Percentiles rank a stretch among this genome's conserved stretches.
Evolutionary conservation across 192 early-diverging fungal genomes (phyloP).

Genomic region (Helicostylum pulchrum): DNA sequence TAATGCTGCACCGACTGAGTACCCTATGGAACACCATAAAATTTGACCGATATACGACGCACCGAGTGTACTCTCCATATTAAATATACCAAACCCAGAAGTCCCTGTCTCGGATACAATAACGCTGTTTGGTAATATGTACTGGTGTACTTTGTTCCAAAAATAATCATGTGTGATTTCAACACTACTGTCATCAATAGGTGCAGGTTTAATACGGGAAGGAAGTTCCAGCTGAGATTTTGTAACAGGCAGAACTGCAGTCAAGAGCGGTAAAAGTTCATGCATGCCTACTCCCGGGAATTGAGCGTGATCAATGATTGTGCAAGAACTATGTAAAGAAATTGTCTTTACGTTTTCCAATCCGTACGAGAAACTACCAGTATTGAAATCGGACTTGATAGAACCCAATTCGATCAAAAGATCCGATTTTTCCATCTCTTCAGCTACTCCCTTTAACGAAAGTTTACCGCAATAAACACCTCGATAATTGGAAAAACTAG

Average conservation of each 20-base stretch:
- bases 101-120: slow-evolving; percentile 49
- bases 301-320: slow-evolving; percentile 30
- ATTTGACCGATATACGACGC: slow-evolving; percentile 41
- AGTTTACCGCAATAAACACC: slow-evolving; percentile 39
- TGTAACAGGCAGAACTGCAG: not conserved
- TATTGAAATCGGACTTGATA: slow-evolving; percentile 47
- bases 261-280: slow-evolving; percentile 28
- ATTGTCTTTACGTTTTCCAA: slow-evolving; percentile 32
- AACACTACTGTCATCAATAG: slow-evolving; percentile 1
- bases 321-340: slow-evolving; percentile 37
- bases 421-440: slow-evolving; percentile 37
- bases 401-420: slow-evolving; percentile 41
- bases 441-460: slow-evolving; percentile 25
- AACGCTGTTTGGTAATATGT: slow-evolving; percentile 23
- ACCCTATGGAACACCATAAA: slow-evolving; percentile 30
- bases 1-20: slow-evolving; percentile 37
- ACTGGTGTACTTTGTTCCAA: slow-evolving; percentile 38
- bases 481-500: slow-evolving; percentile 29
- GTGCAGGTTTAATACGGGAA: not conserved
- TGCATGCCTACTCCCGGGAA: slow-evolving; percentile 40
- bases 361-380: slow-evolving; percentile 45
- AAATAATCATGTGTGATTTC: slow-evolving; percentile 41
- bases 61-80: slow-evolving; percentile 31
- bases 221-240: too few species aligned
- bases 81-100: slow-evolving; percentile 36